A percentile compares a stretch with the other conserved stretches of the same genome.
These are phyloP conservation scores for Boletus eberwhitei DNA, from an alignment of 768 basidiomycete species.

Conservation along the genomic window DNA sequence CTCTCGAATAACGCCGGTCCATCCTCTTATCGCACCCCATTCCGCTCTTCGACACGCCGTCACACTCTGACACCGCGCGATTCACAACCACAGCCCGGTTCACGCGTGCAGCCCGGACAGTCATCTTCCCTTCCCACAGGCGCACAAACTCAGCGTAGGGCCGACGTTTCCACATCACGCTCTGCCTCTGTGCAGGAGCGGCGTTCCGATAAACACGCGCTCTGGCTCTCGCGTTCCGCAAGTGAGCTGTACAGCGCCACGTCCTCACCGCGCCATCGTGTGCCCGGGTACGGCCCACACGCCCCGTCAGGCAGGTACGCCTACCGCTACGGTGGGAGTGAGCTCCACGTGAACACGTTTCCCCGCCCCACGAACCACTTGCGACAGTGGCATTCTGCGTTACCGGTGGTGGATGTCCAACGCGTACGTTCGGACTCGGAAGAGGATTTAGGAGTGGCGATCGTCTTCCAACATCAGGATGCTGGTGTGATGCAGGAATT, in stretches of 20 bases:
- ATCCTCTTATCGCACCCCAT: background rate
- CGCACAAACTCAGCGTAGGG: background rate
- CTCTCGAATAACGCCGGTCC: background rate
- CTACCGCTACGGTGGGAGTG: background rate
- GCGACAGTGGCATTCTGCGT: conserved; percentile 23
- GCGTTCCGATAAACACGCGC: conserved; percentile 9
- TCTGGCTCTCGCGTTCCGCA: conserved; percentile 22
- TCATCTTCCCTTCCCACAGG: background rate
- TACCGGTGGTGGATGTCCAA: conserved; percentile 2
- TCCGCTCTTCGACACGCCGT: background rate
- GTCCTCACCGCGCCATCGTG: background rate
- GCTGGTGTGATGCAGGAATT: conserved; percentile 17
- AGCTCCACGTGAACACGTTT: background rate
- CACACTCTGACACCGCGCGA: background rate
- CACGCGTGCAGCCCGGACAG: background rate
- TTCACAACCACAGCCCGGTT: background rate
- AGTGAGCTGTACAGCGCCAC: conserved; percentile 20
- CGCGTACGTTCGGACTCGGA: background rate
- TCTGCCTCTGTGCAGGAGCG: conserved; percentile 2
- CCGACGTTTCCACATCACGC: background rate
- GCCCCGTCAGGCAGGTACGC: background rate
- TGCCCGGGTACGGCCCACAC: background rate
- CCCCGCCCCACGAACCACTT: conserved; percentile 8
- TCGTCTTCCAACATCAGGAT: conserved; percentile 19
- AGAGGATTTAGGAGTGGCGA: background rate